Evolutionary conservation across 2,329 filamentous ascomycete species (phyloP).

Genomic region (Eutypa lata): DNA sequence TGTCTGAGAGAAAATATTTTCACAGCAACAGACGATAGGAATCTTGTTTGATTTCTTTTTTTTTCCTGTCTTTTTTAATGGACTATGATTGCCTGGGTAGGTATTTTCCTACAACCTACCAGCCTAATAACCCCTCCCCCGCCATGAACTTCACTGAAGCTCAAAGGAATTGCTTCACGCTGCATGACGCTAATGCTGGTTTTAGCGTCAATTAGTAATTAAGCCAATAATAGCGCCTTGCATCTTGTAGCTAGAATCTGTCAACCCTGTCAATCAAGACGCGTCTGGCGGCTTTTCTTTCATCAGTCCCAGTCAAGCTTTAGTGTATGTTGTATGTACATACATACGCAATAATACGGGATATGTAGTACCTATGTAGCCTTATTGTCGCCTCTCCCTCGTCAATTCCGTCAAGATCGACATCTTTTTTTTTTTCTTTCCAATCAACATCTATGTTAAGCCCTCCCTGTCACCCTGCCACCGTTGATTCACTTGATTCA

Average conservation of each 20-base stretch:
- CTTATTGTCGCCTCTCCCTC: background rate
- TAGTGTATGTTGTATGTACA: too few relatives aligned
- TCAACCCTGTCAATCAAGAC: background rate
- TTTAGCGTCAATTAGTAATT: background rate
- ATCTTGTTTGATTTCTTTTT: too few relatives aligned
- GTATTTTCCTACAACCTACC: background rate
- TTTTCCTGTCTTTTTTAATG: too few relatives aligned
- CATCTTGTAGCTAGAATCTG: too few relatives aligned
- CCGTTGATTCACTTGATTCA: background rate
- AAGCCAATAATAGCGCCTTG: too few relatives aligned
- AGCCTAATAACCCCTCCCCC: background rate
- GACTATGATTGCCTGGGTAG: too few relatives aligned
- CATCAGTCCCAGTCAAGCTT: too few relatives aligned
- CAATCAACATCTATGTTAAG: background rate
- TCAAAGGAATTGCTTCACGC: background rate
- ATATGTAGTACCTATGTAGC: background rate
- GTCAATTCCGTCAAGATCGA: background rate
- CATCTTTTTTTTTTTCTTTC: background rate
- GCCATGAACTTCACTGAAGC: background rate
- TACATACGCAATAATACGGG: too few relatives aligned
- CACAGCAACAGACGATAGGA: too few relatives aligned
- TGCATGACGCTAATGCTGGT: background rate
- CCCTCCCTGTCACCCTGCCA: too few relatives aligned
- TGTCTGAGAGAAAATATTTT: too few relatives aligned
- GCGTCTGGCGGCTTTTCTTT: background rate